These are phyloP conservation scores for Trichosanthes truncata DNA, from an alignment of 306 rosid species.

Conservation along the genomic window DNA sequence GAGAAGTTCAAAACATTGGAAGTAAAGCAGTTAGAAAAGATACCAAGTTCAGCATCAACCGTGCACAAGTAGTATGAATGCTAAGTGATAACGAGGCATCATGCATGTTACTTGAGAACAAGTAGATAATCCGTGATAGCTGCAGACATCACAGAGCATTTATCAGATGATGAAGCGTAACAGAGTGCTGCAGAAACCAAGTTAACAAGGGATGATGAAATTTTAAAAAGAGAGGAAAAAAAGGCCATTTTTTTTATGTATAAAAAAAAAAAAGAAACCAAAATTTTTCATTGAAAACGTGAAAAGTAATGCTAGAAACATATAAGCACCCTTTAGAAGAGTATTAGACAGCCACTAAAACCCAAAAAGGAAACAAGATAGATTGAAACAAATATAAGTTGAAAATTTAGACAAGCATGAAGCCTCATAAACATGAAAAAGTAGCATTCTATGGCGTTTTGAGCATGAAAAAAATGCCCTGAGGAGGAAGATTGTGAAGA, in stretches of 20 bases:
- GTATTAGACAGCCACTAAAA: background rate
- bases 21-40: conserved; percentile 16
- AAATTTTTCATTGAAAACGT: background rate
- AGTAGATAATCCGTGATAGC: conserved; percentile 91
- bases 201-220: background rate
- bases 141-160: conserved; percentile 31
- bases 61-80: conserved; percentile 98
- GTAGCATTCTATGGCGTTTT: background rate
- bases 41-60: conserved; percentile 98
- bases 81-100: conserved; percentile 93
- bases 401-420: background rate
- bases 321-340: background rate
- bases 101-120: conserved; percentile 98
- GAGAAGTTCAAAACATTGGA: background rate
- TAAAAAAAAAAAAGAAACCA: background rate
- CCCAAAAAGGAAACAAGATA: background rate
- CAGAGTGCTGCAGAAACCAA: conserved; percentile 1
- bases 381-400: background rate
- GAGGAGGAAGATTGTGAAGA: background rate
- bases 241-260: background rate
- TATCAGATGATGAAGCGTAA: conserved; percentile 16
- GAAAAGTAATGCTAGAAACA: background rate
- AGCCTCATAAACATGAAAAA: background rate
- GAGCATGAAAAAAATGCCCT: background rate
- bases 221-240: background rate